Evolutionary conservation across 768 basidiomycete species (phyloP), one percentile per base, ranked within the genome.

Genomic region (Termitomyces titanicus): DNA sequence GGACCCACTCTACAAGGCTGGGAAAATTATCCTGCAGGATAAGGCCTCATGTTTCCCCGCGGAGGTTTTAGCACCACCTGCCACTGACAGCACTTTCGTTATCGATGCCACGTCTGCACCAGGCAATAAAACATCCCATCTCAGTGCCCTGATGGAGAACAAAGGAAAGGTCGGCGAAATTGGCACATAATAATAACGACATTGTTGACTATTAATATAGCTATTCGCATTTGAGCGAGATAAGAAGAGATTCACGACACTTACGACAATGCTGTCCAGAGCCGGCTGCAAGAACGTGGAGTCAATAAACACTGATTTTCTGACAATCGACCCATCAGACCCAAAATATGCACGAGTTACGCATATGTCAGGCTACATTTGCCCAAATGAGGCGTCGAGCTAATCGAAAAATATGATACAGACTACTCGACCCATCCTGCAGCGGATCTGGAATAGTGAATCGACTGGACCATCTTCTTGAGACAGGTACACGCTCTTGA

Each of bases 11-110:
- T 97, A 94, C 71, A 76, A 76, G 60, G 73, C 80, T 31, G 94
- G 94, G 25, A 90, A 86, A 55, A 73, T 98, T 33, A 95, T 99
- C 57, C 74, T 98, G 6, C 97, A 99, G 70, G 97, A 99, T 70
- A 98, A 98, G 68, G 96, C 97, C 18, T 96, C 94, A 53, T 99
- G 97, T 71, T 94, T 99, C 69, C 93, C 97, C 17, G 93, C 96
- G 0, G 74, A 85, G 55, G 81, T 98, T 6, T 83, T 99, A n/a
- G 79, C 84, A 20, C 89, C 92, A 40, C 88, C 86, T 11, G 71
- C 75, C 2, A 68, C 65, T 18, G 75, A 82, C 20, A 68, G 76
- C 39, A 70, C 73, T 51, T 75, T 80, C 45, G 90, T 94, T 29
- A 89, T 98, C 38, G 96, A 98, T 69, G 94, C 93, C 12, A 98